Evolutionary conservation across 1,284 basidiomycete genomes (phyloP).

Genomic region (Prillingera fragicola): DNA sequence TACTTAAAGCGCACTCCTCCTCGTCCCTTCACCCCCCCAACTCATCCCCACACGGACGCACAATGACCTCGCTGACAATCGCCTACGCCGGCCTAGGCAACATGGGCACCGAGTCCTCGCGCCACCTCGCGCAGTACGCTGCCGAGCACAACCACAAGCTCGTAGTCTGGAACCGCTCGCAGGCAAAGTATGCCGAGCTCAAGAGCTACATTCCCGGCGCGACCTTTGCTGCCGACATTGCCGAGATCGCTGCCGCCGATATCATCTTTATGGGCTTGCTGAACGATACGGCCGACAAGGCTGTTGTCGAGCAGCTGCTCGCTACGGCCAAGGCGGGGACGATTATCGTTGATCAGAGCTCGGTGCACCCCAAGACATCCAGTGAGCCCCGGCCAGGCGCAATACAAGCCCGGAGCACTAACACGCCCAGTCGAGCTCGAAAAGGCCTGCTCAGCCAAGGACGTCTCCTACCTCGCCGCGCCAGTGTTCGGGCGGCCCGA

Average conservation of each 20-base stretch:
- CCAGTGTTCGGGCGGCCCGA: conserved; percentile 37
- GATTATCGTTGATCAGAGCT: conserved; percentile 34
- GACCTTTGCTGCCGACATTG: conserved; percentile 13
- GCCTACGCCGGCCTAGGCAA: conserved; percentile 36
- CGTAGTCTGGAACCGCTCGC: conserved; percentile 32
- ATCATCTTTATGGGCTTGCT: conserved; percentile 27
- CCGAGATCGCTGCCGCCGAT: conserved; percentile 22
- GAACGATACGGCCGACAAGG: conserved; percentile 31
- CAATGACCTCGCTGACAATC: conserved; percentile 12
- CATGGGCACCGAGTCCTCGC: conserved; percentile 31
- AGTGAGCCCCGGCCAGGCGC: conserved; percentile 21
- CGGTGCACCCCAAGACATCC: conserved; percentile 28
- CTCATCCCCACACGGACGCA: too few species aligned
- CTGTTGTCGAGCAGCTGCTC: conserved; percentile 21
- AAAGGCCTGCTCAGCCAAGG: conserved; percentile 18
- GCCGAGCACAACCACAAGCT: conserved; percentile 11
- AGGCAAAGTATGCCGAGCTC: conserved; percentile 27
- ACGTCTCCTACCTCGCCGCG: conserved; percentile 27
- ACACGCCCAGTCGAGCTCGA: conserved; percentile 21
- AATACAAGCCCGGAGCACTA: too few species aligned
- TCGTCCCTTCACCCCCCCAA: too few species aligned
- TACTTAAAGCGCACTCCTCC: too few species aligned
- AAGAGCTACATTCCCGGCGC: conserved; percentile 11
- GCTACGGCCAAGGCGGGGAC: conserved; percentile 8
- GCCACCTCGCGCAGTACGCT: conserved; percentile 26